Percentiles rank a stretch among this genome's conserved stretches.
These are phyloP conservation scores for Rhodomyrtus tomentosa DNA, from an alignment of 345 rosid genomes.

Conservation along the genomic window DNA sequence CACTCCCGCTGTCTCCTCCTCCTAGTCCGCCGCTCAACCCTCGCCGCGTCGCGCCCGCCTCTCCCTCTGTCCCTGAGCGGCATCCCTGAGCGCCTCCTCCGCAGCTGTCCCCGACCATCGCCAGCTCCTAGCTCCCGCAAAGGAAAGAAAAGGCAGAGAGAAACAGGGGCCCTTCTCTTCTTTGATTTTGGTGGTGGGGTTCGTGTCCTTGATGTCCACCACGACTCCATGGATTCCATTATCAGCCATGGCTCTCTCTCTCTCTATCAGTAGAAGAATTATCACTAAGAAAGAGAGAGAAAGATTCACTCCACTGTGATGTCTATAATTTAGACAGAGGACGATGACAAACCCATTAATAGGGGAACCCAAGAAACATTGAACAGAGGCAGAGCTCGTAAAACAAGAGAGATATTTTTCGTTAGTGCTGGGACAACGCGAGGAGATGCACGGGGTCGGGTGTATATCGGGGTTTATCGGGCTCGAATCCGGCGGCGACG, in stretches of 20 bases:
- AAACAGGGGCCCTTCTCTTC: conserved; percentile 27
- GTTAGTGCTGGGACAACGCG: too few species aligned
- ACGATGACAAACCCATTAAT: too few species aligned
- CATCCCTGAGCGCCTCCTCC: conserved; percentile 24
- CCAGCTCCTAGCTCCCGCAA: conserved; percentile 52
- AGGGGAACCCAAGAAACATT: too few species aligned
- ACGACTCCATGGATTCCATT: conserved; percentile 30
- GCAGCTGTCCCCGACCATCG: conserved; percentile 29
- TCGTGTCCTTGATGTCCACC: conserved; percentile 33
- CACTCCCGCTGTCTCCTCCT: conserved; percentile 9
- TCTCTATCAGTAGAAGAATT: too few species aligned
- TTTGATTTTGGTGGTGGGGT: conserved; percentile 9
- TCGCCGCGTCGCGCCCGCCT: conserved; percentile 22
- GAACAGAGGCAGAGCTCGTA: too few species aligned
- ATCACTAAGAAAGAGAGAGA: too few species aligned
- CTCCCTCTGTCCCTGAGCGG: conserved; percentile 27
- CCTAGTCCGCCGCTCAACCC: conserved; percentile 26
- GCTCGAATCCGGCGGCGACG: too few species aligned
- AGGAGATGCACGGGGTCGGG: too few species aligned
- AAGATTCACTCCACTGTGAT: too few species aligned
- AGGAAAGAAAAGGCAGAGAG: conserved; percentile 67
- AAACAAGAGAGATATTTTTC: too few species aligned
- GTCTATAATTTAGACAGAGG: too few species aligned
- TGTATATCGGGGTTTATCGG: too few species aligned
- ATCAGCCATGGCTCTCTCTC: conserved; percentile 35